Percentiles rank a stretch among this genome's conserved stretches.
Conservation (phyloP, 306 rosid species). For the Lotus japonicus region DNA sequence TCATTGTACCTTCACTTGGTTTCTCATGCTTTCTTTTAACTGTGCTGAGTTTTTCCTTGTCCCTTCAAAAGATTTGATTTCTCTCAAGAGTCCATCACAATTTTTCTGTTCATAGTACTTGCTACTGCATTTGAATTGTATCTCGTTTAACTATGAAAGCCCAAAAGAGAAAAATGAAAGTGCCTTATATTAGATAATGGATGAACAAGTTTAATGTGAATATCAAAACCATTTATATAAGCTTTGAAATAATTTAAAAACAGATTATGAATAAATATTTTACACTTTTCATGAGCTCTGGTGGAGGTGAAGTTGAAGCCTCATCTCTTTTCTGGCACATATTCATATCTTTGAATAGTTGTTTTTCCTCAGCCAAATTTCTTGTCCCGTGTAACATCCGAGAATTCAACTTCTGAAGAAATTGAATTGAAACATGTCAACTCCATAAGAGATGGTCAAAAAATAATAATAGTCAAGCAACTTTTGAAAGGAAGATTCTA, state of each 20-base stretch:
- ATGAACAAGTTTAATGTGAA: too few relatives aligned
- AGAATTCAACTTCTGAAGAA: slow-evolving; percentile 17
- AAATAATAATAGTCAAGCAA: too few relatives aligned
- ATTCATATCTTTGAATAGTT: slow-evolving; percentile 1
- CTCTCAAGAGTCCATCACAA: background rate
- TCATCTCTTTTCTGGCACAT: background rate
- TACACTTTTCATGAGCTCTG: background rate
- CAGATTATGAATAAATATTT: background rate
- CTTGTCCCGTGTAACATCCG: slow-evolving; percentile 11
- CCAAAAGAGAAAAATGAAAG: background rate
- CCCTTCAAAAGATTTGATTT: background rate
- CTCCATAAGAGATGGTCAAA: background rate
- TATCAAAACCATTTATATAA: too few relatives aligned
- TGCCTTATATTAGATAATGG: background rate
- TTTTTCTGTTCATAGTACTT: background rate
- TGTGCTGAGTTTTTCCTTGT: background rate
- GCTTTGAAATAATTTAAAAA: background rate
- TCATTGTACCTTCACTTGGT: slow-evolving; percentile 7
- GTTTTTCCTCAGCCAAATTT: slow-evolving; percentile 9
- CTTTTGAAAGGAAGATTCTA: too few relatives aligned
- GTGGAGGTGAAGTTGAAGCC: background rate
- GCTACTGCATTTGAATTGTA: background rate
- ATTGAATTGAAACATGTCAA: too few relatives aligned
- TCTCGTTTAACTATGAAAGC: background rate
- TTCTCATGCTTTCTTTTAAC: background rate